Evolutionary conservation across 2,329 filamentous ascomycete species (phyloP).

Genomic region (Penicillium aurantiogriseum): DNA sequence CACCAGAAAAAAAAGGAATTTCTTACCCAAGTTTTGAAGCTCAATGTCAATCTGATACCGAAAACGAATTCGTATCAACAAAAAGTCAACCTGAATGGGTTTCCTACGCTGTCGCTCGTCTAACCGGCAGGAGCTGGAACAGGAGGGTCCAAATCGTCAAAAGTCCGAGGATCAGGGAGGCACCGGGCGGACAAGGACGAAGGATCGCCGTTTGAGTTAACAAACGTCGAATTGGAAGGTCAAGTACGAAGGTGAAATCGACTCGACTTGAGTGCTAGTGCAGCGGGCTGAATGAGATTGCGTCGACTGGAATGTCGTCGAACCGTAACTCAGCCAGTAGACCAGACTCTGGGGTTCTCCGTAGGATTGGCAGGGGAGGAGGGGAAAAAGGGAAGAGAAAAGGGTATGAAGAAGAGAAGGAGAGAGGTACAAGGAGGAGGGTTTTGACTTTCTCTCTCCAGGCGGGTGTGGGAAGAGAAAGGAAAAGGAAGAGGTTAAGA

Average conservation of each 20-base stretch:
- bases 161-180: constrained; percentile 30
- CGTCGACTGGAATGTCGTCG: constrained; percentile 25
- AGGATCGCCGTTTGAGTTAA: constrained; percentile 40
- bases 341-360: constrained; percentile 43
- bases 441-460: constrained; percentile 42
- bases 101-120: constrained; percentile 37
- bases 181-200: constrained; percentile 30
- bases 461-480: constrained; percentile 42
- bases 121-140: constrained; percentile 41
- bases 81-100: constrained; percentile 1
- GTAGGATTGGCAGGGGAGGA: constrained; percentile 32
- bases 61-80: constrained; percentile 13
- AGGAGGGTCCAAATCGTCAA: constrained; percentile 34
- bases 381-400: constrained; percentile 21
- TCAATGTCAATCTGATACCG: constrained; percentile 19
- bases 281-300: constrained; percentile 29
- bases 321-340: constrained; percentile 32
- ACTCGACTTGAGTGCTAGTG: constrained; percentile 39
- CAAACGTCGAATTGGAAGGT: constrained; percentile 40
- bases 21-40: constrained; percentile 17
- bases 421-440: constrained; percentile 38
- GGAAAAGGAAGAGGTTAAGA: constrained; percentile 26
- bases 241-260: constrained; percentile 40
- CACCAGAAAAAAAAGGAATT: constrained; percentile 1
- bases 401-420: constrained; percentile 33